phyloP scores from a whole-genome alignment of 495 filamentous ascomycete species.

The Talaromyces nanjingensis region DNA sequence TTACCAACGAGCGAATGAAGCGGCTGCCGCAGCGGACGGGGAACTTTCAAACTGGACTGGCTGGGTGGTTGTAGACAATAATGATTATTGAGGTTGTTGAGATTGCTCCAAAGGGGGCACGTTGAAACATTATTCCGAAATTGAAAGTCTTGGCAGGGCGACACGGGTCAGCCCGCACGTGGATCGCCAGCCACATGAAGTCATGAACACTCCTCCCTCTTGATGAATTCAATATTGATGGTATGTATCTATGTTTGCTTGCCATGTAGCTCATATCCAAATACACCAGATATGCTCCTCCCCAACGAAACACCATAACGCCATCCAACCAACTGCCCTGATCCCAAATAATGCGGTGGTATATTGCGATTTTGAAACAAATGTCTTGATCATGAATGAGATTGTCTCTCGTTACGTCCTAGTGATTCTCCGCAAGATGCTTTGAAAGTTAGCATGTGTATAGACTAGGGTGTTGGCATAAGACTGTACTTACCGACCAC shows the following conservation, averaged over 20 bases:
- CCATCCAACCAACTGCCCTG: not conserved
- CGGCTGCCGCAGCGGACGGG: not conserved
- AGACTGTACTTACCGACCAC: conserved; percentile 65
- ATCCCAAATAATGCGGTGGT: not conserved
- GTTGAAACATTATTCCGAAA: conserved; percentile 9
- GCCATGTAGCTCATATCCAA: not conserved
- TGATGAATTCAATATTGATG: not conserved
- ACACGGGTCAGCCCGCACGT: not conserved
- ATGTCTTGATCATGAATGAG: not conserved
- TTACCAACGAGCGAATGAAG: not conserved
- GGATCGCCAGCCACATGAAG: conserved; percentile 8
- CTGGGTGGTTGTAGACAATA: not conserved
- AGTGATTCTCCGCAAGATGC: conserved; percentile 45
- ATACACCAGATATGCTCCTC: not conserved
- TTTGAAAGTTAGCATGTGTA: conserved; percentile 13
- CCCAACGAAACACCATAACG: not conserved
- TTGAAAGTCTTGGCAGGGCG: conserved; percentile 3
- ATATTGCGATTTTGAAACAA: conserved; percentile 5
- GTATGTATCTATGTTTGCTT: not conserved
- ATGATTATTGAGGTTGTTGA: conserved; percentile 1
- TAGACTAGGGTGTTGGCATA: not conserved
- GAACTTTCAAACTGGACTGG: not conserved
- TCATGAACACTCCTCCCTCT: not conserved
- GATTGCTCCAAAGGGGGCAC: conserved; percentile 7
- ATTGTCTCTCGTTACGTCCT: not conserved